phyloP scores from a whole-genome alignment of 2,329 filamentous ascomycete genomes.

The Coleophoma crateriformis region DNA sequence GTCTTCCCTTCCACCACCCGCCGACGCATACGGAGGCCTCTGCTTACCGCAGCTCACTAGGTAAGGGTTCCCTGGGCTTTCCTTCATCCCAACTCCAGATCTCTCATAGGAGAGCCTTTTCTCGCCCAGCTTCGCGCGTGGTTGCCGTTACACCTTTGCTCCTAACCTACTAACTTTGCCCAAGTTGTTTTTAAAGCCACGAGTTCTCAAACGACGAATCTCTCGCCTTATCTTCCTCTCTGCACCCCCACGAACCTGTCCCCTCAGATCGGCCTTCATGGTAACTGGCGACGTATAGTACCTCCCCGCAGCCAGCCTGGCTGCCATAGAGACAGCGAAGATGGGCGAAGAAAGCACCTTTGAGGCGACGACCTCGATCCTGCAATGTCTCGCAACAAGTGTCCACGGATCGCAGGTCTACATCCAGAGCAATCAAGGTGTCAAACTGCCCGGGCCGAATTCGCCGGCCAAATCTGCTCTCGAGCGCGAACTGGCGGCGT shows the following conservation, averaged over 20 bases:
- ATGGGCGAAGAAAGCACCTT: constrained; percentile 46
- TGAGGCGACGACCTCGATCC: constrained; percentile 46
- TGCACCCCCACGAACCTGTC: neutral
- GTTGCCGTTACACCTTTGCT: neutral
- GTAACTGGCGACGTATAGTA: constrained; percentile 7
- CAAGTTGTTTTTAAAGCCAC: neutral
- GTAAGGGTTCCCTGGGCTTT: too few relatives aligned
- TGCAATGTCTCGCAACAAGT: constrained; percentile 42
- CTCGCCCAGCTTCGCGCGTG: too few relatives aligned
- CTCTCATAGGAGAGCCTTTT: too few relatives aligned
- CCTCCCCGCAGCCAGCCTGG: constrained; percentile 14
- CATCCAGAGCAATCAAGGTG: constrained; percentile 21
- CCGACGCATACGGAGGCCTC: too few relatives aligned
- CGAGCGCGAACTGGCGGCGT: constrained; percentile 75
- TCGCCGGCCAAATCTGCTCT: constrained; percentile 71
- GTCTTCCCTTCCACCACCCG: too few relatives aligned
- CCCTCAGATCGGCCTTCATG: constrained; percentile 14
- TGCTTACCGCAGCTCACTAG: too few relatives aligned
- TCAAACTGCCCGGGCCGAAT: constrained; percentile 73
- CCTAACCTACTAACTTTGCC: neutral
- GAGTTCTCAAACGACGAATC: neutral
- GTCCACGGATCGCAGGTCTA: constrained; percentile 11
- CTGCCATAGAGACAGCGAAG: constrained; percentile 12
- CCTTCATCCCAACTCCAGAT: too few relatives aligned
- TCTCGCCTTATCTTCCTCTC: neutral